These are phyloP conservation scores for Trichoderma sp. DNA, from an alignment of 2,329 filamentous ascomycete genomes.

Conservation along the genomic window DNA sequence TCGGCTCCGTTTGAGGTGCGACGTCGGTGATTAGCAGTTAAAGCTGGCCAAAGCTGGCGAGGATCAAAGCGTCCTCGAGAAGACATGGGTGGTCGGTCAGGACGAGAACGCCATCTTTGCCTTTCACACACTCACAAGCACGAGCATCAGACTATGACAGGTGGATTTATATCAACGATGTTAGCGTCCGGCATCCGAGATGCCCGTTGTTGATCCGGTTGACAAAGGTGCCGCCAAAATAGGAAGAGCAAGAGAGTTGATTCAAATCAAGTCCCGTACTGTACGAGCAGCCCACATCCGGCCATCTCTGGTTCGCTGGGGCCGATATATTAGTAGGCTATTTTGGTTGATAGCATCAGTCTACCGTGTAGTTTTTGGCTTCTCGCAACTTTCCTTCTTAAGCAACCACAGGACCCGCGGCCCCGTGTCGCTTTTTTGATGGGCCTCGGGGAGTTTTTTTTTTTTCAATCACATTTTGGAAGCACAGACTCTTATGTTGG, in stretches of 20 bases:
- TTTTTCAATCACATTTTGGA: neutral
- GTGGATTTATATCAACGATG: constrained; percentile 2
- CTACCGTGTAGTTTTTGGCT: neutral
- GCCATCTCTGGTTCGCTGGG: neutral
- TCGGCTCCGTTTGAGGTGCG: constrained; percentile 1
- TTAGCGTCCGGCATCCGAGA: neutral
- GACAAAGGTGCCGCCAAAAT: neutral
- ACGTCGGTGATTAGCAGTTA: constrained; percentile 13
- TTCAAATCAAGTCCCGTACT: neutral
- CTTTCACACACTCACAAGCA: neutral
- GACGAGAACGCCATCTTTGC: neutral
- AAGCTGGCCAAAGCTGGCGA: neutral
- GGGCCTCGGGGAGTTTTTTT: neutral
- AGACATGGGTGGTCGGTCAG: neutral
- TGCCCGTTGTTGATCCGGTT: neutral
- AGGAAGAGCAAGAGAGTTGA: neutral
- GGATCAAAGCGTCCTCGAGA: neutral
- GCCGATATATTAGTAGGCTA: neutral
- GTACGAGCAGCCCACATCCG: neutral
- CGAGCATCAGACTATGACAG: neutral
- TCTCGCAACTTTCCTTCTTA: neutral
- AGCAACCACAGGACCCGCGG: neutral
- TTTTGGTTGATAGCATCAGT: neutral
- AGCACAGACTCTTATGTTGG: neutral
- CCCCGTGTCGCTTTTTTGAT: neutral